phyloP scores from a whole-genome alignment of 768 basidiomycete species.

The Russula griseocarnosa region DNA sequence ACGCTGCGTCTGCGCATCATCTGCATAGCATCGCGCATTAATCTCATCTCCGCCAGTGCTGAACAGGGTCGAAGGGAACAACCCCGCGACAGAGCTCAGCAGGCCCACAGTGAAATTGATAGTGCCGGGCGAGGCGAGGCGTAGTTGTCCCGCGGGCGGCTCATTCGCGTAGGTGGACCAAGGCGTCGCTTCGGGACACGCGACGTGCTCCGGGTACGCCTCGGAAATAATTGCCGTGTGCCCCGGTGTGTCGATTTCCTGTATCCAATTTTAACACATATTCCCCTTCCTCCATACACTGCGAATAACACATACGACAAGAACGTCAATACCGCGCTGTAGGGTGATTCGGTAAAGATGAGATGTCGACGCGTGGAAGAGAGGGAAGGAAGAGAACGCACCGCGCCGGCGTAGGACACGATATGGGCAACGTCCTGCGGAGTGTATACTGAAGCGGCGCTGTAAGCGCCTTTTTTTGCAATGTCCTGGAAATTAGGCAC shows the following conservation, averaged over 20 bases:
- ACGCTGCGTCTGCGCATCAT: slow-evolving; percentile 57
- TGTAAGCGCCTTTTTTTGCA: slow-evolving; percentile 44
- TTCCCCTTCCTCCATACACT: neutral
- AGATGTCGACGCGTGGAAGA: no score
- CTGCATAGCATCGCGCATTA: slow-evolving; percentile 59
- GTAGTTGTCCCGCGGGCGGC: slow-evolving; percentile 80
- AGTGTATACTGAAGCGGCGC: slow-evolving; percentile 36
- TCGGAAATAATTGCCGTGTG: slow-evolving; percentile 65
- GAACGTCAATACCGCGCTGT: slow-evolving; percentile 49
- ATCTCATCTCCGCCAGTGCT: slow-evolving; percentile 83
- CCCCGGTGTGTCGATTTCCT: slow-evolving; percentile 84
- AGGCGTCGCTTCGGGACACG: slow-evolving; percentile 55
- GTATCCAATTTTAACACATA: slow-evolving; percentile 37
- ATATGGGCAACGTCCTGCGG: slow-evolving; percentile 40
- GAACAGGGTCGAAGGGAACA: slow-evolving; percentile 58
- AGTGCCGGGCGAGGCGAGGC: slow-evolving; percentile 59
- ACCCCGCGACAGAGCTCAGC: slow-evolving; percentile 48
- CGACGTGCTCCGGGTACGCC: slow-evolving; percentile 70
- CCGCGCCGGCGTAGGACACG: slow-evolving; percentile 43
- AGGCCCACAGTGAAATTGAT: slow-evolving; percentile 56
- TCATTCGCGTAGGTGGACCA: slow-evolving; percentile 64
- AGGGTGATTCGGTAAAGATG: neutral
- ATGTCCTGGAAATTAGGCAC: slow-evolving; percentile 40
- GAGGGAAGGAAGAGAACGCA: slow-evolving; percentile 30
- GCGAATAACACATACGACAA: slow-evolving; percentile 35